phyloP scores from a whole-genome alignment of 2,329 filamentous ascomycete genomes.

The Alternaria alternata region DNA sequence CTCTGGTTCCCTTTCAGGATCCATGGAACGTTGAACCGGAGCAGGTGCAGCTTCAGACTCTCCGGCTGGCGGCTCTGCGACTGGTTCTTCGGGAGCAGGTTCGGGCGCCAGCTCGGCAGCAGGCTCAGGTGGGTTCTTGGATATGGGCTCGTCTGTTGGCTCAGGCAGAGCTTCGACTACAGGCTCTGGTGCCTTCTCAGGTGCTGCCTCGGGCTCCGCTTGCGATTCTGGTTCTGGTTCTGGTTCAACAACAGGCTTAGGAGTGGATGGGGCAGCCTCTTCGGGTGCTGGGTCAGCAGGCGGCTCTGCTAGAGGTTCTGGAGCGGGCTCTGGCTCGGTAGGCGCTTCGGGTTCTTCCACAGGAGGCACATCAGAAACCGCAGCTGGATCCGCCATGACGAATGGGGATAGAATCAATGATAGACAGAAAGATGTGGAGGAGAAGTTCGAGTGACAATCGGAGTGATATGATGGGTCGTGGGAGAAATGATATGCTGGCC shows the following conservation, averaged over 20 bases:
- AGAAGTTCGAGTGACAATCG: not conserved
- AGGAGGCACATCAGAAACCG: not conserved
- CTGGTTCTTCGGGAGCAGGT: slow-evolving; percentile 8
- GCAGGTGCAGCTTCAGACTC: not conserved
- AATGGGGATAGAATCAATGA: not conserved
- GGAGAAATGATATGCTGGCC: not conserved
- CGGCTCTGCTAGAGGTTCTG: not conserved
- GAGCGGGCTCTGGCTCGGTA: not conserved
- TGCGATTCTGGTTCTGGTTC: not conserved
- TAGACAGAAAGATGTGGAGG: not conserved
- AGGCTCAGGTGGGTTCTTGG: slow-evolving; percentile 3
- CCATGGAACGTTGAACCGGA: not conserved
- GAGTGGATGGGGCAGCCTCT: not conserved
- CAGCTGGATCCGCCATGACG: slow-evolving; percentile 1
- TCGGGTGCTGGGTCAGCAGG: not conserved
- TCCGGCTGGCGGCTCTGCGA: slow-evolving; percentile 6
- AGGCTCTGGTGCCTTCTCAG: not conserved
- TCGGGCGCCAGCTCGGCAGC: slow-evolving; percentile 11
- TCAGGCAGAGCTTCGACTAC: not conserved
- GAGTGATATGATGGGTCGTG: not conserved
- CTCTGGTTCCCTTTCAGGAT: not conserved
- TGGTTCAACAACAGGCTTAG: not conserved
- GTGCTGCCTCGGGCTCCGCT: not conserved
- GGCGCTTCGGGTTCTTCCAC: not conserved
- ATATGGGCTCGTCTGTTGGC: not conserved